Evolutionary conservation across 2,329 filamentous ascomycete genomes (phyloP).

Genomic region (Diaporthe destruens): DNA sequence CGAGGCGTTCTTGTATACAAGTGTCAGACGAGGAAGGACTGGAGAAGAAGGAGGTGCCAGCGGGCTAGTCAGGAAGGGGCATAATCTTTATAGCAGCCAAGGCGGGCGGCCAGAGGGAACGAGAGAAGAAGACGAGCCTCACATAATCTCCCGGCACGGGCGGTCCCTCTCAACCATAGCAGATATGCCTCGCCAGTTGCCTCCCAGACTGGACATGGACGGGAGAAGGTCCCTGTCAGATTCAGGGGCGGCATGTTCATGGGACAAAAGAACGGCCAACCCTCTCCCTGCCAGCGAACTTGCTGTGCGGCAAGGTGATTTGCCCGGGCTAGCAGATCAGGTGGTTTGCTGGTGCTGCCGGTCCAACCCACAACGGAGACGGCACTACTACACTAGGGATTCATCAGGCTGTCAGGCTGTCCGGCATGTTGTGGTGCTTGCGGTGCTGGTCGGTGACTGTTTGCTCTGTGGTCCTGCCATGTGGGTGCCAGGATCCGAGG

Average conservation of each 20-base stretch:
- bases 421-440: conserved; percentile 2
- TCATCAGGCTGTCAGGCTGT: conserved; percentile 29
- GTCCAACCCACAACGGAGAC: conserved; percentile 34
- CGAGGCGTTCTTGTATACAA: conserved; percentile 9
- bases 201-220: conserved; percentile 15
- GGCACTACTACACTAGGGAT: conserved; percentile 20
- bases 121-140: conserved; percentile 30
- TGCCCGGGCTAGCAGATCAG: conserved; percentile 37
- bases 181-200: conserved; percentile 25
- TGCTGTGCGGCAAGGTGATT: conserved; percentile 31
- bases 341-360: conserved; percentile 35
- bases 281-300: conserved; percentile 2
- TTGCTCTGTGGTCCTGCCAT: conserved; percentile 15
- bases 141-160: conserved; percentile 28
- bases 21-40: conserved; percentile 21
- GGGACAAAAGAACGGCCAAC: conserved; percentile 21
- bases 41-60: background rate
- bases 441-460: conserved; percentile 4
- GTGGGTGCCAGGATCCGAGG: conserved; percentile 30
- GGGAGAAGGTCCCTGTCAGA: conserved; percentile 19
- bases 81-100: conserved; percentile 38
- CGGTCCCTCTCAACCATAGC: conserved; percentile 23
- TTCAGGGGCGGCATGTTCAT: conserved; percentile 28
- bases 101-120: conserved; percentile 3
- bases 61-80: conserved; percentile 14